Evolutionary conservation across 257 asterid species (phyloP), one percentile per base, ranked within the genome.

Genomic region (Solanum chiquidenum): DNA sequence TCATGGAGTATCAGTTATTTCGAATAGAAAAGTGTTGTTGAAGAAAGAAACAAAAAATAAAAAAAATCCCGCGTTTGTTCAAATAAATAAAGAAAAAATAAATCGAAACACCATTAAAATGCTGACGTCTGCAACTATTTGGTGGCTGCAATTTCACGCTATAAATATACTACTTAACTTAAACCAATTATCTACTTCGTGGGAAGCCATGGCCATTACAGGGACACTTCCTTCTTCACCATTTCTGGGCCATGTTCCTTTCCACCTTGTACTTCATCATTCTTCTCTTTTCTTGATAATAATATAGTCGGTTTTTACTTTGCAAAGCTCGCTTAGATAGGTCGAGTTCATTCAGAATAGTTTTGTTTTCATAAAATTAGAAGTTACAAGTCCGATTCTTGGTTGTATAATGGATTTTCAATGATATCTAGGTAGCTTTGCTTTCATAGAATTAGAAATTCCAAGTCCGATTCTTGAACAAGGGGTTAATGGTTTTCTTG

Each of bases 211-310:
- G 69, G 71, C 86, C 31, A 9, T 79, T 25, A 91, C 85, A 84
- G 95, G 95, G 87, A 88, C 94, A 94, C 94, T 93, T 87, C 90
- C 94, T 90, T 79, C 93, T 85, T 90, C 97, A 80, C 91, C 94
- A 86, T 95, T 94, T 93, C 91, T 94, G 23, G 93, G 95, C 87
- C 91, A 88, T 91, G 2, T 89, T 83, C 91, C 92, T 46, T 85
- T 86, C 75, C 91, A 60, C 74, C 40, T 89, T 23, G 98, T 94
- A 93, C 38, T 92, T 94, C 90, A 66, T 86, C 87, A 13, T 29
- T 27, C 46, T 86, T 55, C 33, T 84, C 87, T 33, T 35, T 33
- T 25, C n/a, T 62, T 84, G 16, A n/a, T 33, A 52, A 23, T 62
- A 1, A 60, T 60, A 9, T 31, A 16, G 44, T 18, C 23, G 29